Evolutionary conservation across 805 yeast genomes (phyloP), one percentile per base, ranked within the genome.

Genomic region (Saccharomycopsis fodiens): DNA sequence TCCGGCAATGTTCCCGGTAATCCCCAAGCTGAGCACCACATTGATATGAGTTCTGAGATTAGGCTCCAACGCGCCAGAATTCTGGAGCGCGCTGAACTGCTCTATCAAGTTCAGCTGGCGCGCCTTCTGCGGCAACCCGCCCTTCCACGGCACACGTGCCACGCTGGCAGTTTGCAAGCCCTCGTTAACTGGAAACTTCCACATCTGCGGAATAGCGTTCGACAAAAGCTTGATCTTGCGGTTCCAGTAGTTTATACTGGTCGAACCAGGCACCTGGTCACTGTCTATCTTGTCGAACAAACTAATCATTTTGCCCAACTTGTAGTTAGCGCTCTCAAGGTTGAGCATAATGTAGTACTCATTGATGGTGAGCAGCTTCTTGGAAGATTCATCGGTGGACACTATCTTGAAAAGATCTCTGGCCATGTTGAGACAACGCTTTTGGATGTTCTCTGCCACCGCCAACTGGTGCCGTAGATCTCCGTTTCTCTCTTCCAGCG

Each of bases 11-110:
- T 65, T 54, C n/a, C 57, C 53, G 12, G 54, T 44, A 34, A 53
- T 56, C 21, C 65, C 68, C 19, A 59, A 42, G 6, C 61, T 55
- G 31, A 62, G 47, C 13, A 64, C 27, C 21, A 63, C 53, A 3
- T 59, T 44, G 20, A 54, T 47, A 45, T 55, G 52, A 7, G 61
- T 44, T 8, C 45, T 39, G n/a, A 52, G 30, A 39, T 59, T 56
- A 1, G 61, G 60, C n/a, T 15, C 17, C 1, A 48, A 22, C 21
- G 52, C 45, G 8, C 49, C 52, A 1, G 50, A 39, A 13, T 54
- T 49, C 6, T 31, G 27, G 3, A 48, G 29, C 10, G 13, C 20
- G 35, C 44, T 44, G 39, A 57, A 56, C 31, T 53, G 51, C 4
- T 38, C 35, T 8, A 60, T 41, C 15, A 59, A 42, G 7, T 52